phyloP scores from a whole-genome alignment of 371 early-diverging fungal genomes.

The Circinella minor region DNA sequence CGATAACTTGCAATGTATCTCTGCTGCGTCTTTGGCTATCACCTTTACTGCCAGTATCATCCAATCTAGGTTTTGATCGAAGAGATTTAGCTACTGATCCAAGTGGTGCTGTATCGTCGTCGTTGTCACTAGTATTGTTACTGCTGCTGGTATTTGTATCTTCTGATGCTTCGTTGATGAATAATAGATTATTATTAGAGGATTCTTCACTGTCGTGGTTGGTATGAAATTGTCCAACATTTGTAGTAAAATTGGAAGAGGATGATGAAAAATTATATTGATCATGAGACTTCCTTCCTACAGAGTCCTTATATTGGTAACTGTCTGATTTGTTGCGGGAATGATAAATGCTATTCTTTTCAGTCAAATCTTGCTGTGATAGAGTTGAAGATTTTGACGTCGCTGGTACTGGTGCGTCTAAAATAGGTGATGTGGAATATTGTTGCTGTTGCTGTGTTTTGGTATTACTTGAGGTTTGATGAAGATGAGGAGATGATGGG shows the following conservation, averaged over 20 bases:
- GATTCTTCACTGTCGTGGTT: background rate
- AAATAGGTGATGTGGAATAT: background rate
- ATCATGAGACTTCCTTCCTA: background rate
- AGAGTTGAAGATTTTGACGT: background rate
- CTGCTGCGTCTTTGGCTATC: background rate
- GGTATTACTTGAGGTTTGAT: background rate
- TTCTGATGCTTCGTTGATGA: background rate
- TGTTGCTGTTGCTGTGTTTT: background rate
- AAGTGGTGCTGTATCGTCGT: background rate
- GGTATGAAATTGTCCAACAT: background rate
- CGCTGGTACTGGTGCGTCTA: background rate
- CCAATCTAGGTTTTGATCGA: background rate
- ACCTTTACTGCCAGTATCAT: background rate
- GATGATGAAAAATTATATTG: constrained; percentile 1
- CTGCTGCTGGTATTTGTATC: background rate
- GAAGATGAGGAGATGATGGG: background rate
- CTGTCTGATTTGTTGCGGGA: background rate
- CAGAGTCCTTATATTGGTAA: background rate
- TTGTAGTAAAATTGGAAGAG: background rate
- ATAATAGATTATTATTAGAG: background rate
- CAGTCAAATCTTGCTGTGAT: background rate
- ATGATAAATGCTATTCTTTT: background rate
- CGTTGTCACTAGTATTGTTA: background rate
- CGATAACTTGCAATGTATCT: too few relatives aligned
- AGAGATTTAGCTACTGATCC: background rate